Evolutionary conservation across 129 eudicot species (phyloP), one percentile per base, ranked within the genome.

Genomic region (Pittosporum tobira): DNA sequence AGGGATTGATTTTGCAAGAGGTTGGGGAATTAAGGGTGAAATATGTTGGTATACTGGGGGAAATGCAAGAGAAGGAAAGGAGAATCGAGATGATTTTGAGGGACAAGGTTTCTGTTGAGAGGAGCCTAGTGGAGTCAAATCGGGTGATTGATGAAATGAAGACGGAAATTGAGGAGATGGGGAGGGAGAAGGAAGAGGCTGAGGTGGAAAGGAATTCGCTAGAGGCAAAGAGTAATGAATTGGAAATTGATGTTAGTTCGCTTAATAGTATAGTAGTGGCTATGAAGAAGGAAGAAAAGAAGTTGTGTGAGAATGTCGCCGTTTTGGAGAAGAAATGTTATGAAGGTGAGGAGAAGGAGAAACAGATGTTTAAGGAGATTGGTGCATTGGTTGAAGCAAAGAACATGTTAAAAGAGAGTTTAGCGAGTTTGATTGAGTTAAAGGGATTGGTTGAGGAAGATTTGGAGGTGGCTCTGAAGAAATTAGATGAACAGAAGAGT

Each of bases 271-370:
- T 62, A 53, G 84, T 89, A 23, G 14, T 24, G 20, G 62, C 29
- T 63, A 64, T 90, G 71, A 52, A 49, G 42, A 71, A 53, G 36
- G 84, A 70, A 69, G 87, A 67, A 49, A 71, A 59, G 19, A 58
- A 37, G 25, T 69, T 81, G 71, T 42, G 69, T 16, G 59, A 0
- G 11, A 38, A 56, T 52, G 72, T 85, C 66, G 67, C 37, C 12
- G 81, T 62, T 44, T 71, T 85, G 87, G 89, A 83, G 74, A 73
- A 55, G 73, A 75, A 48, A 48, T 61, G 69, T 54, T 48, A 24
- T 28, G 75, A 31, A 27, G 64, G 75, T 70, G 67, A 42, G 26
- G 81, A 69, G 65, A 65, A 51, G 74, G 75, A 68, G 48, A 74
- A 28, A 48, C 65, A 69, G 59, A 67, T 69, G 80, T 48, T 36